Conservation (phyloP, 2,329 filamentous ascomycete genomes). For the Aspergillus spinulosporus region DNA sequence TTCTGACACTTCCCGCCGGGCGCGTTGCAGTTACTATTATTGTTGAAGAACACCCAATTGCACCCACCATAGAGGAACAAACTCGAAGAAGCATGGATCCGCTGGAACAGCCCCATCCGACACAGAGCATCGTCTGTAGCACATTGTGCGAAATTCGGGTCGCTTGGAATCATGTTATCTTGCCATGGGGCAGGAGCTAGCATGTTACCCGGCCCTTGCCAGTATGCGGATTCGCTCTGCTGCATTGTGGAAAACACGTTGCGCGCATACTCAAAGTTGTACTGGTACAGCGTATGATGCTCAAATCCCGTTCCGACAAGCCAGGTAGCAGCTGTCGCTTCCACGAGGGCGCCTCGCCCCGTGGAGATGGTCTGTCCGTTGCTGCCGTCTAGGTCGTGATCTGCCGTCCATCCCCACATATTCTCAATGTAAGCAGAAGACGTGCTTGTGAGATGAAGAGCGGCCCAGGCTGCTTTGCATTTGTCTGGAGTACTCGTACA, state of each 20-base stretch:
- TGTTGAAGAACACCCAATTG: constrained; percentile 45
- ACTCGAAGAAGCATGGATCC: constrained; percentile 30
- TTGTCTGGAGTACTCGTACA: constrained; percentile 35
- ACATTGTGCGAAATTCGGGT: constrained; percentile 33
- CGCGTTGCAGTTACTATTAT: constrained; percentile 32
- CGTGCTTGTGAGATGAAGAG: constrained; percentile 51
- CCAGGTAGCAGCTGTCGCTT: constrained; percentile 47
- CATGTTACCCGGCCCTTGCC: constrained; percentile 33
- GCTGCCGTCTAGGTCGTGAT: constrained; percentile 52
- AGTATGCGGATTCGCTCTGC: constrained; percentile 37
- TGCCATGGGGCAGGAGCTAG: constrained; percentile 34
- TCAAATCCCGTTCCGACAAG: constrained; percentile 50
- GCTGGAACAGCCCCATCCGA: constrained; percentile 38
- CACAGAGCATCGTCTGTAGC: constrained; percentile 33
- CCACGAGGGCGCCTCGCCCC: constrained; percentile 44
- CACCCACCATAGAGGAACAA: constrained; percentile 42
- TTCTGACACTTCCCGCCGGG: constrained; percentile 40
- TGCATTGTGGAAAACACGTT: constrained; percentile 44
- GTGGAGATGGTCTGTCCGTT: constrained; percentile 33
- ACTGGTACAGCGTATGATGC: constrained; percentile 51
- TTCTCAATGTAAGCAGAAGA: constrained; percentile 57
- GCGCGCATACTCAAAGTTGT: constrained; percentile 45
- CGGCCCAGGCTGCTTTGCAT: constrained; percentile 52
- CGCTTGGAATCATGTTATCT: constrained; percentile 21
- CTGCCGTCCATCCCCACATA: constrained; percentile 50